Conservation (phyloP, 1,284 basidiomycete genomes). For the Tylopilus sp. region DNA sequence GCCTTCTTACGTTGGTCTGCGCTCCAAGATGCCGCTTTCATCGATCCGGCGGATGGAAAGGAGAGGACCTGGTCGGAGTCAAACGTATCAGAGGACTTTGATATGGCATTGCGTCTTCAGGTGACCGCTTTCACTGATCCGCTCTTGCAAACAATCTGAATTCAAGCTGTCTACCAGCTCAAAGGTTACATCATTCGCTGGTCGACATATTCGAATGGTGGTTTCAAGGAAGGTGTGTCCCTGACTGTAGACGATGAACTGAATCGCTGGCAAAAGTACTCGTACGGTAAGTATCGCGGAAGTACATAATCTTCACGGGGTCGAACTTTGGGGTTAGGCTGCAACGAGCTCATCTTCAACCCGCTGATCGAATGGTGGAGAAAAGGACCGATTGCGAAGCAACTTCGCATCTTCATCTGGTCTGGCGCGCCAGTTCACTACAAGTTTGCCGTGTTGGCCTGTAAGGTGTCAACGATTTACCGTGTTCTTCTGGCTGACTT, state of each 20-base stretch:
- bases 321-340: conserved; percentile 49
- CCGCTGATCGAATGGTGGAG: conserved; percentile 70
- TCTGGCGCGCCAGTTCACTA: conserved; percentile 74
- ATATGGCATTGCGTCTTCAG: conserved; percentile 71
- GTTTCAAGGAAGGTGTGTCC: conserved; percentile 85
- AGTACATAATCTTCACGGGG: neutral
- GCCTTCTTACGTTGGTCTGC: conserved; percentile 87
- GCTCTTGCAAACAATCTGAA: neutral
- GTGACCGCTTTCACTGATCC: conserved; percentile 13
- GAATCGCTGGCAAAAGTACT: conserved; percentile 86
- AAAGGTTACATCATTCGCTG: conserved; percentile 67
- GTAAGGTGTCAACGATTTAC: conserved; percentile 47
- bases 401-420: conserved; percentile 77
- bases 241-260: conserved; percentile 78
- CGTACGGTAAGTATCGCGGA: conserved; percentile 56
- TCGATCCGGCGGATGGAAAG: conserved; percentile 53
- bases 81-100: conserved; percentile 88
- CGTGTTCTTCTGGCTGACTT: conserved; percentile 15
- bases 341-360: conserved; percentile 65
- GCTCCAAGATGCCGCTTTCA: conserved; percentile 72
- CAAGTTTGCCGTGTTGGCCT: conserved; percentile 74
- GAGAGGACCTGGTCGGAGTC: conserved; percentile 81
- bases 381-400: conserved; percentile 72
- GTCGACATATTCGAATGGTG: conserved; percentile 79
- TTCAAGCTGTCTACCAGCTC: conserved; percentile 32